These are phyloP conservation scores for Cadophora sp. DNA, from an alignment of 2,329 filamentous ascomycete species.

Conservation along the genomic window DNA sequence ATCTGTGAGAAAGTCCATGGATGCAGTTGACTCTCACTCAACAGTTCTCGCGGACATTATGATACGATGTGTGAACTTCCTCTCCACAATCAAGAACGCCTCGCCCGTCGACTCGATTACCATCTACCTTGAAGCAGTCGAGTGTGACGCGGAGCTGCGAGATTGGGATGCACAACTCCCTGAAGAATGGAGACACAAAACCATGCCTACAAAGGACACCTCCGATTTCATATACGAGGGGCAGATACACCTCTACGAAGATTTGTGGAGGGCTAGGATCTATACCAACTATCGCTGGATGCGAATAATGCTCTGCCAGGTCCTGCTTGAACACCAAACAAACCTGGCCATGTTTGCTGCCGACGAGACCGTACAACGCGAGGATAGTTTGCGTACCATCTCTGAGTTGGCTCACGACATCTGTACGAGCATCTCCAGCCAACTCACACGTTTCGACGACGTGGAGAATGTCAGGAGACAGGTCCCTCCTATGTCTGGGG, in stretches of 20 bases:
- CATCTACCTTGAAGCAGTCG: constrained; percentile 27
- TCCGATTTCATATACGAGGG: constrained; percentile 27
- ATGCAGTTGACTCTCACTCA: constrained; percentile 23
- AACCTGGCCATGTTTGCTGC: constrained; percentile 18
- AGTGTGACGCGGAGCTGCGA: constrained; percentile 33
- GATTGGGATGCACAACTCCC: constrained; percentile 34
- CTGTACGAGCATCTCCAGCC: constrained; percentile 34
- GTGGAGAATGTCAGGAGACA: constrained; percentile 2
- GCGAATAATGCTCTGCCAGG: constrained; percentile 38
- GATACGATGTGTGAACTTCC: constrained; percentile 30
- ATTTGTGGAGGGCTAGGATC: constrained; percentile 39
- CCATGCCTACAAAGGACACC: not conserved
- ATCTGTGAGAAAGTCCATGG: constrained; percentile 12
- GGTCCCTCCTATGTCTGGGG: constrained; percentile 28
- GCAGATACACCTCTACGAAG: constrained; percentile 33
- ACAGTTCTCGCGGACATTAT: constrained; percentile 27
- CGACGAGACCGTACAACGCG: constrained; percentile 26
- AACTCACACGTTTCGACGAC: constrained; percentile 23
- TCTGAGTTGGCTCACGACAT: constrained; percentile 36
- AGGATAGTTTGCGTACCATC: constrained; percentile 30
- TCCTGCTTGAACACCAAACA: constrained; percentile 31
- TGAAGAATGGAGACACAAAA: constrained; percentile 30
- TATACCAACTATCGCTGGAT: constrained; percentile 39
- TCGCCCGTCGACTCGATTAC: constrained; percentile 10
- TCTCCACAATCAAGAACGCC: constrained; percentile 23